Evolutionary conservation across 768 basidiomycete genomes (phyloP).

Genomic region (Pilatotrama ljubarskyi): DNA sequence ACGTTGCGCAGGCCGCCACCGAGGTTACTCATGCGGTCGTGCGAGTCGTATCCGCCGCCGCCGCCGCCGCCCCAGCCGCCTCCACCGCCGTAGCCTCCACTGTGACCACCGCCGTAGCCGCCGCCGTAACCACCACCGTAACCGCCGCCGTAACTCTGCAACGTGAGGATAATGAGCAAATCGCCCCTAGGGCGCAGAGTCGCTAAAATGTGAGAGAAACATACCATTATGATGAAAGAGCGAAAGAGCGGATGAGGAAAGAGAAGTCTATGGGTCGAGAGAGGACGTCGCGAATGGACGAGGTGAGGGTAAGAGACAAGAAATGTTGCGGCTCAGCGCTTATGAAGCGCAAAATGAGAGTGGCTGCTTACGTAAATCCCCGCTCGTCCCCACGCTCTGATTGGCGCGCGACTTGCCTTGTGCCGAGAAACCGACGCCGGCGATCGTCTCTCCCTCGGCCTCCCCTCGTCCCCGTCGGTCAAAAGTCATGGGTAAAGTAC

Average conservation of each 20-base stretch:
- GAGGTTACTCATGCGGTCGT: constrained; percentile 78
- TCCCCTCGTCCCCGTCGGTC: not conserved
- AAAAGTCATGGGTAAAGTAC: not conserved
- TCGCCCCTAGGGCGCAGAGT: not conserved
- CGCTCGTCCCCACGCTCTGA: constrained; percentile 4
- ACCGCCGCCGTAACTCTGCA: constrained; percentile 34
- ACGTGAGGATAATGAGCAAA: not conserved
- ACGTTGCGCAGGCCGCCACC: constrained; percentile 81
- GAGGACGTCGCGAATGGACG: constrained; percentile 4
- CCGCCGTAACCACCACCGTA: constrained; percentile 37
- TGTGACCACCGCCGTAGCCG: constrained; percentile 36
- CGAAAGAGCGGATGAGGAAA: constrained; percentile 5
- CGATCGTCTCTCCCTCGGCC: not conserved
- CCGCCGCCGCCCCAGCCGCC: constrained; percentile 51
- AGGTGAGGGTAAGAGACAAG: constrained; percentile 13
- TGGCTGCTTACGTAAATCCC: constrained; percentile 10
- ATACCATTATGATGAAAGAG: constrained; percentile 29
- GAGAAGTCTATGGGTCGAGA: constrained; percentile 13
- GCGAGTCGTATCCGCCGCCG: constrained; percentile 53
- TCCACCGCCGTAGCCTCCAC: constrained; percentile 44
- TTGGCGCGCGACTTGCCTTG: not conserved
- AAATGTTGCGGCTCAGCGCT: constrained; percentile 2
- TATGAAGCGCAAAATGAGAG: constrained; percentile 1
- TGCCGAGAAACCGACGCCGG: not conserved
- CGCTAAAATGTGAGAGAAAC: not conserved